These are phyloP conservation scores for Candida labiduridarum DNA, from an alignment of 1,139 yeast genomes.

Conservation along the genomic window DNA sequence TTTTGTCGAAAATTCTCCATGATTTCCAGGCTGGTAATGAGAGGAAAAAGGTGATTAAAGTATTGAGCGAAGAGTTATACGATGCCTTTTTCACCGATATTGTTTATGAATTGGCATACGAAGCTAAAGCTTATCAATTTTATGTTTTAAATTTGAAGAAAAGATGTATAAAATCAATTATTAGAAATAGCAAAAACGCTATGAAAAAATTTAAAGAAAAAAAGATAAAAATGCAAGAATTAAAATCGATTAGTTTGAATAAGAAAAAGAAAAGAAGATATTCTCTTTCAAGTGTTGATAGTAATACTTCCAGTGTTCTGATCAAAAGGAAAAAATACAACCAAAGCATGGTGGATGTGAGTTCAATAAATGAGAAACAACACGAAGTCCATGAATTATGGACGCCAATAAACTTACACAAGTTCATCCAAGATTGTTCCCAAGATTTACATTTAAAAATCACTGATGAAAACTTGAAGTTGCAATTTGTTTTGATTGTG, in stretches of 20 bases:
- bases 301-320: constrained; percentile 1
- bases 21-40: constrained; percentile 24
- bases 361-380: constrained; percentile 29
- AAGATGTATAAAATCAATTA: constrained; percentile 26
- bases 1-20: constrained; percentile 29
- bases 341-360: constrained; percentile 17
- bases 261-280: constrained; percentile 24
- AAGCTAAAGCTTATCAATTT: constrained; percentile 42
- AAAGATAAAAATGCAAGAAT: constrained; percentile 43
- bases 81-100: constrained; percentile 63
- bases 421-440: constrained; percentile 27
- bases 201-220: constrained; percentile 24
- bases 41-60: constrained; percentile 33
- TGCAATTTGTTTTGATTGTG: constrained; percentile 42
- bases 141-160: constrained; percentile 27
- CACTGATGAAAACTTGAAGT: constrained; percentile 21
- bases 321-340: constrained; percentile 15
- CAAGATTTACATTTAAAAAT: constrained; percentile 24
- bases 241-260: constrained; percentile 38
- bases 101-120: constrained; percentile 42
- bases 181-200: constrained; percentile 25
- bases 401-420: constrained; percentile 39
- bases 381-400: constrained; percentile 40
- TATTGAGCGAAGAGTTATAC: constrained; percentile 52
- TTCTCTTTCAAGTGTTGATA: constrained; percentile 17